Percentiles rank a stretch among this genome's conserved stretches.
Evolutionary conservation across 768 basidiomycete genomes (phyloP).

Genomic region (Serendipita indica): DNA sequence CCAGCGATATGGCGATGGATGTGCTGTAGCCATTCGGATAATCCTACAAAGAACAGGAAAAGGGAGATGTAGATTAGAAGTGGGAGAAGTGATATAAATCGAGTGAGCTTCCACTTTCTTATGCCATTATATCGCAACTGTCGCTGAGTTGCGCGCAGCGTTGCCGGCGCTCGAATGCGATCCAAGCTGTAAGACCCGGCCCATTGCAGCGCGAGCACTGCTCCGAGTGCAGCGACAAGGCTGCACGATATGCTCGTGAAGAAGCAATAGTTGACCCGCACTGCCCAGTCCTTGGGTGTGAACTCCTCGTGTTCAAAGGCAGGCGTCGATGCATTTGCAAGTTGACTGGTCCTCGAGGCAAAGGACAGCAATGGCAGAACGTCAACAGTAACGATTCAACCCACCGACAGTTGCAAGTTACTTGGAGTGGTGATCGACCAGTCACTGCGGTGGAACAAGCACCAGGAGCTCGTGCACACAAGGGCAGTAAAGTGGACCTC

Average conservation of each 20-base stretch:
- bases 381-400: neutral
- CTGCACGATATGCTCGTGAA: neutral
- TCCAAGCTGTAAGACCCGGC: neutral
- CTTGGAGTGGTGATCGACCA: too few species aligned
- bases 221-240: neutral
- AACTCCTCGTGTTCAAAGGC: neutral
- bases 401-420: too few species aligned
- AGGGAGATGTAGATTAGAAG: slow-evolving; percentile 12
- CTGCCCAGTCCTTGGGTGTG: neutral
- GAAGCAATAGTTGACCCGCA: neutral
- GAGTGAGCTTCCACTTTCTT: neutral
- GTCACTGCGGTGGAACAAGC: too few species aligned
- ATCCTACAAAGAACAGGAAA: slow-evolving; percentile 14
- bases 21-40: slow-evolving; percentile 13
- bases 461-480: too few species aligned
- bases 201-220: neutral
- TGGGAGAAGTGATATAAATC: slow-evolving; percentile 2
- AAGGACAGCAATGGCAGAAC: neutral
- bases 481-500: too few species aligned
- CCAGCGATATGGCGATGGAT: slow-evolving; percentile 11
- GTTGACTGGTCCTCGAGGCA: neutral
- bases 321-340: neutral
- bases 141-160: neutral
- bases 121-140: neutral
- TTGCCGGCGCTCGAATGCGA: neutral